Evolutionary conservation across 129 eudicot genomes (phyloP).

Genomic region (Sambucus nigra): DNA sequence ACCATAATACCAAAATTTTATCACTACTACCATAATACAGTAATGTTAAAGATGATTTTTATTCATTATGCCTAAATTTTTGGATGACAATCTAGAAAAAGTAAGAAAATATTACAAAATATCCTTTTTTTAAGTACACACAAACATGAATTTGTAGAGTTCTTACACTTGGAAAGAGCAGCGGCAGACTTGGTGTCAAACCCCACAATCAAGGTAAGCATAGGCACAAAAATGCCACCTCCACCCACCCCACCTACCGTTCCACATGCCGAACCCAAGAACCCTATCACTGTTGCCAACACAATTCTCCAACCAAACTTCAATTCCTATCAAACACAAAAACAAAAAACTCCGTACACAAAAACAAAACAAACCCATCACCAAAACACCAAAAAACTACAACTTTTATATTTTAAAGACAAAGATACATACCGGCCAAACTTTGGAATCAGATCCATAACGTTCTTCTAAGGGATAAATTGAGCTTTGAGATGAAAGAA

Average conservation of each 20-base stretch:
- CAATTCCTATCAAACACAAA: slow-evolving; percentile 42
- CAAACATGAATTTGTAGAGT: neutral
- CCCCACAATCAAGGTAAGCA: slow-evolving; percentile 78
- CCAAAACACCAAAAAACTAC: neutral
- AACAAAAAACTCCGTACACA: neutral
- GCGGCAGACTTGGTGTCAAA: slow-evolving; percentile 98
- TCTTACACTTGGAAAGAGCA: slow-evolving; percentile 89
- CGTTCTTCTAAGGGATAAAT: neutral
- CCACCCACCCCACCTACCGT: slow-evolving; percentile 99
- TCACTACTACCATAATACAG: too few species aligned
- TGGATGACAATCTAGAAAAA: too few species aligned
- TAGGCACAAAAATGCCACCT: slow-evolving; percentile 95
- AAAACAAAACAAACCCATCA: neutral
- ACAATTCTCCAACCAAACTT: slow-evolving; percentile 70
- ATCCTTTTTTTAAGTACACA: neutral
- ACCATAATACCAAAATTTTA: too few species aligned
- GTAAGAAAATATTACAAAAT: too few species aligned
- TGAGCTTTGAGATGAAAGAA: slow-evolving; percentile 12
- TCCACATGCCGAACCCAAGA: slow-evolving; percentile 85
- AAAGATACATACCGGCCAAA: slow-evolving; percentile 71
- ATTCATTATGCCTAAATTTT: too few species aligned
- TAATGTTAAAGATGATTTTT: too few species aligned
- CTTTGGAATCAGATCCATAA: slow-evolving; percentile 26
- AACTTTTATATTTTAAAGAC: neutral
- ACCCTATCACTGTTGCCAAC: slow-evolving; percentile 75